Evolutionary conservation across 495 filamentous ascomycete species (phyloP).

Genomic region (Achaetomiella virescens): DNA sequence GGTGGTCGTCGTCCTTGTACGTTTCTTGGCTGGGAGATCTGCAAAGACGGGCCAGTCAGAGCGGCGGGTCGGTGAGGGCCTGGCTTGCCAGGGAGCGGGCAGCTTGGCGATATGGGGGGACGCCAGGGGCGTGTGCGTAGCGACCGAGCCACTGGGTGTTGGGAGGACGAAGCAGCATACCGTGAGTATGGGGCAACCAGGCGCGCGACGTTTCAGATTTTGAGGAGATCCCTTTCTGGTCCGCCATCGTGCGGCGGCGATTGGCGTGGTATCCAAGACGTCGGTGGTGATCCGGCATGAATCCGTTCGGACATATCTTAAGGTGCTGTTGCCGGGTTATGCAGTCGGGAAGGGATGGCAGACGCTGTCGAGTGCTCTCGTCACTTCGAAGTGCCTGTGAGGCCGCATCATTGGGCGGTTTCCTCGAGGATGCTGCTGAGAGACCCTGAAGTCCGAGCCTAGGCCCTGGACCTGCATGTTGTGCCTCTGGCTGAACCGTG

Average conservation of each 20-base stretch:
- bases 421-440: background rate
- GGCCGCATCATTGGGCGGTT: background rate
- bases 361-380: background rate
- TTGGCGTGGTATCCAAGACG: constrained; percentile 8
- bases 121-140: background rate
- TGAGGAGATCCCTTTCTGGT: constrained; percentile 8
- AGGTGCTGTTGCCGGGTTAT: constrained; percentile 14
- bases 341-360: constrained; percentile 1
- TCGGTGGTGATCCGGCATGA: constrained; percentile 8
- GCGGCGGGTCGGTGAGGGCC: background rate
- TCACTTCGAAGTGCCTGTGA: background rate
- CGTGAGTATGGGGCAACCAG: constrained; percentile 8
- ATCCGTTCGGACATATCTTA: constrained; percentile 16
- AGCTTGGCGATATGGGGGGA: background rate
- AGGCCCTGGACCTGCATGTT: background rate
- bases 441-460: no score
- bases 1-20: background rate
- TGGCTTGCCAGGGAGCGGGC: background rate
- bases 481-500: background rate
- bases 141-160: background rate
- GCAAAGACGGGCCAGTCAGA: constrained; percentile 3
- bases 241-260: constrained; percentile 5
- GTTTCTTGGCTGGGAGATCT: constrained; percentile 2
- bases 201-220: constrained; percentile 22
- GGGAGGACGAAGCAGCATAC: background rate